A percentile compares a stretch with the other conserved stretches of the same genome.
phyloP scores from a whole-genome alignment of 306 rosid species.

The Vachellia collinsii region DNA sequence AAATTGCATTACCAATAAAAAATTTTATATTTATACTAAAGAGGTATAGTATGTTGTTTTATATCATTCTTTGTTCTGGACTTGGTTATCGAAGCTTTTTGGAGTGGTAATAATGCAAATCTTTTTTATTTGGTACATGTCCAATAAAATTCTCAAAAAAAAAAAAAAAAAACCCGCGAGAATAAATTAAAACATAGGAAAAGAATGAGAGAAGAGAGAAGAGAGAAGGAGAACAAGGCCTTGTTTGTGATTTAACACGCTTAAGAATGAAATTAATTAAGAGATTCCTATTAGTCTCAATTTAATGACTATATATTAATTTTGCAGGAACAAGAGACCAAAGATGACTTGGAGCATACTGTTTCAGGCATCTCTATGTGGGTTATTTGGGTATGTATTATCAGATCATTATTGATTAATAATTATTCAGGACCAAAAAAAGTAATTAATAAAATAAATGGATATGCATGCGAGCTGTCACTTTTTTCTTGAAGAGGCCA shows the following conservation, averaged over 20 bases:
- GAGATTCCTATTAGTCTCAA: not conserved
- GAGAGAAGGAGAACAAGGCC: not conserved
- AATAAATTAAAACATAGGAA: not conserved
- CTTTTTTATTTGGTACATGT: not conserved
- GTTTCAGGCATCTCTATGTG: slow-evolving; percentile 66
- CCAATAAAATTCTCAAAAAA: too few relatives aligned
- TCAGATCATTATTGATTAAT: not conserved
- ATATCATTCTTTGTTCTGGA: not conserved
- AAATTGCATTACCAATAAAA: too few relatives aligned
- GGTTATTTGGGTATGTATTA: slow-evolving; percentile 70
- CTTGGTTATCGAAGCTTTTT: too few relatives aligned
- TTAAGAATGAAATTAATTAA: not conserved
- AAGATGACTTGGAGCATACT: slow-evolving; percentile 58
- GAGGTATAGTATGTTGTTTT: too few relatives aligned
- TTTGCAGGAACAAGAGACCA: slow-evolving; percentile 68
- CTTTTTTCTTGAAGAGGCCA: not conserved
- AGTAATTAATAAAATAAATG: too few relatives aligned
- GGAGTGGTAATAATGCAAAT: not conserved
- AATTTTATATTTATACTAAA: too few relatives aligned
- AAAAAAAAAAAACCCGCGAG: slow-evolving; percentile 9
- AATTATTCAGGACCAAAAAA: not conserved
- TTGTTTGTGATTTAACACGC: not conserved
- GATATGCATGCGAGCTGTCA: not conserved
- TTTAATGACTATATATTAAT: not conserved
- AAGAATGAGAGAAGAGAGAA: too few relatives aligned